Conservation (phyloP, 257 asterid species). For the Salvia splendens region DNA sequence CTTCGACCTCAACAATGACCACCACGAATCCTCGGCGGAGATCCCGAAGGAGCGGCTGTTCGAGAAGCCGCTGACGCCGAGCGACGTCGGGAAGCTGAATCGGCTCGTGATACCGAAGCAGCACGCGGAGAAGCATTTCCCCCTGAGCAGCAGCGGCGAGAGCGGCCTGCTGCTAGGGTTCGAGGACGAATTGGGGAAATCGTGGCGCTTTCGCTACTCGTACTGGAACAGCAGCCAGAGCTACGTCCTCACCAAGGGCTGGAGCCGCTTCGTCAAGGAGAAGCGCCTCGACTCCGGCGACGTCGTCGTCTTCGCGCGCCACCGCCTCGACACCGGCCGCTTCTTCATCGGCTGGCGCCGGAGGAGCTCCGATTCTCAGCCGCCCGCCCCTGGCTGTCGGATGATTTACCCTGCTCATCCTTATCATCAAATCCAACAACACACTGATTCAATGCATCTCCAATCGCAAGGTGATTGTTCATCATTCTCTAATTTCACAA, state of each 20-base stretch:
- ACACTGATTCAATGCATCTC: slow-evolving; percentile 43
- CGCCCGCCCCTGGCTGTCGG: slow-evolving; percentile 30
- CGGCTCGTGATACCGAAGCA: slow-evolving; percentile 94
- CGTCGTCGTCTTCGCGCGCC: slow-evolving; percentile 62
- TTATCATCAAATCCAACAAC: slow-evolving; percentile 49
- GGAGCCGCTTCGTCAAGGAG: slow-evolving; percentile 97
- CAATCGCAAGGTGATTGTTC: slow-evolving; percentile 45
- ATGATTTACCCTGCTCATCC: slow-evolving; percentile 45
- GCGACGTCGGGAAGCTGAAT: slow-evolving; percentile 95
- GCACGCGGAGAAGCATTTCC: slow-evolving; percentile 88
- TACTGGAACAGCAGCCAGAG: slow-evolving; percentile 98
- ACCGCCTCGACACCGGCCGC: slow-evolving; percentile 55
- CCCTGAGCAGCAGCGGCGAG: slow-evolving; percentile 56
- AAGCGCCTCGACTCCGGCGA: slow-evolving; percentile 88
- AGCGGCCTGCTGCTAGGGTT: slow-evolving; percentile 68
- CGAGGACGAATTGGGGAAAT: slow-evolving; percentile 76
- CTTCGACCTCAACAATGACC: slow-evolving; percentile 64
- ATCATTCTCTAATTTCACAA: no score
- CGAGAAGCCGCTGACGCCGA: slow-evolving; percentile 90
- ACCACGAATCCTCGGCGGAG: slow-evolving; percentile 38
- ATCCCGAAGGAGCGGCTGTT: slow-evolving; percentile 58
- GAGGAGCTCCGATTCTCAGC: slow-evolving; percentile 40
- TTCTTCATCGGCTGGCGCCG: slow-evolving; percentile 83
- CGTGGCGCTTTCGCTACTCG: slow-evolving; percentile 86
- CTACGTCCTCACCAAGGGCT: slow-evolving; percentile 87